Percentiles rank a stretch among this genome's conserved stretches.
These are phyloP conservation scores for Emmonsia crescens DNA, from an alignment of 2,329 filamentous ascomycete species.

Conservation along the genomic window DNA sequence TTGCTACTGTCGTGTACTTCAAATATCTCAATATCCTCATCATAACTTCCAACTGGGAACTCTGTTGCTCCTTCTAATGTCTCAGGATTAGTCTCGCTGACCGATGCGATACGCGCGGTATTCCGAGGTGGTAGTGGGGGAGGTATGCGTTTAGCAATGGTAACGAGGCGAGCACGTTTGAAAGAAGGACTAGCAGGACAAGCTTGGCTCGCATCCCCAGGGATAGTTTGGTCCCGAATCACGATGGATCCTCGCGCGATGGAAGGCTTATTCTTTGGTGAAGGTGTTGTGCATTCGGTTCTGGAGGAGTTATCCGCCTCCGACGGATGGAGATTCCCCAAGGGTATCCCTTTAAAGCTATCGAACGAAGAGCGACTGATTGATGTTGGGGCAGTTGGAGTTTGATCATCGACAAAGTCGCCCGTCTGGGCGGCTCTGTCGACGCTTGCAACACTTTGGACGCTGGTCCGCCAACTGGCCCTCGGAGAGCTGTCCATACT, in stretches of 20 bases:
- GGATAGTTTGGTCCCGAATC: conserved; percentile 37
- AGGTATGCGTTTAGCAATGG: conserved; percentile 59
- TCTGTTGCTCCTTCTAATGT: not conserved
- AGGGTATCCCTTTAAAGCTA: conserved; percentile 3
- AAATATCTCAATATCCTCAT: conserved; percentile 23
- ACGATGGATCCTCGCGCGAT: conserved; percentile 1
- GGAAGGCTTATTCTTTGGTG: not conserved
- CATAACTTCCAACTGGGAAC: conserved; percentile 9
- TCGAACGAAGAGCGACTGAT: conserved; percentile 7
- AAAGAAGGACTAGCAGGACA: conserved; percentile 55
- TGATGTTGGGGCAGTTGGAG: conserved; percentile 3
- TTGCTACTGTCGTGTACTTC: conserved; percentile 37
- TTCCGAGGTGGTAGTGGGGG: conserved; percentile 62
- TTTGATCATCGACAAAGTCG: conserved; percentile 26
- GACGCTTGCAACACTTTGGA: conserved; percentile 47
- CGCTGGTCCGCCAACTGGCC: conserved; percentile 60
- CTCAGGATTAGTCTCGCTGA: not conserved
- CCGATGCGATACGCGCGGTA: not conserved
- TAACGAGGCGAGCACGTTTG: conserved; percentile 69
- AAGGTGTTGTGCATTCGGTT: not conserved
- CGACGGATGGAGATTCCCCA: not conserved
- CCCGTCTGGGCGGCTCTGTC: conserved; percentile 62
- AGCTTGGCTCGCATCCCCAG: conserved; percentile 38
- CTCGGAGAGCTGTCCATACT: conserved; percentile 55
- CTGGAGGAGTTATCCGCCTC: not conserved